phyloP scores from a whole-genome alignment of 2,329 filamentous ascomycete genomes.

The Fusarium annulatum region DNA sequence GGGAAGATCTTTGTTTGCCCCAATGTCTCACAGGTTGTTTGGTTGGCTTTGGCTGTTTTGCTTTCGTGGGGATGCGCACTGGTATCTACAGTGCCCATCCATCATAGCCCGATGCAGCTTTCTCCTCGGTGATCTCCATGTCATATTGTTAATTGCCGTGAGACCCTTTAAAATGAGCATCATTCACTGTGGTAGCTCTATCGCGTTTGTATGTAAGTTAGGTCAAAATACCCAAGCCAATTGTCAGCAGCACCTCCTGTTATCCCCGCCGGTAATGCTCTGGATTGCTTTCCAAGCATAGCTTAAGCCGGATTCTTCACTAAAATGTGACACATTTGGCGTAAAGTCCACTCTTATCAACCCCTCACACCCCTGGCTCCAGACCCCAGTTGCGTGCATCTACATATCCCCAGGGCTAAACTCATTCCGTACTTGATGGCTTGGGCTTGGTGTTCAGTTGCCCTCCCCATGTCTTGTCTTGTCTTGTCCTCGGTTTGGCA shows the following conservation, averaged over 20 bases:
- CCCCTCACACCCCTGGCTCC: not conserved
- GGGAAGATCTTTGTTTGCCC: not conserved
- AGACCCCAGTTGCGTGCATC: not conserved
- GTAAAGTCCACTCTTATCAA: not conserved
- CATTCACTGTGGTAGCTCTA: not conserved
- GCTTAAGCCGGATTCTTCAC: not conserved
- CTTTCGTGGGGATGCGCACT: not conserved
- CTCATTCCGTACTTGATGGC: not conserved
- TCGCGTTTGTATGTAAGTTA: fast-evolving
- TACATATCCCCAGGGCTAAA: not conserved
- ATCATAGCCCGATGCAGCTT: not conserved
- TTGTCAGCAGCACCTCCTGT: not conserved
- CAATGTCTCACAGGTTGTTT: not conserved
- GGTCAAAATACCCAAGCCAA: not conserved
- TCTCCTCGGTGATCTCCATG: not conserved
- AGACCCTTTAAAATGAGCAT: not conserved
- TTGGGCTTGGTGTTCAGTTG: not conserved
- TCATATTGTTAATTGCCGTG: not conserved
- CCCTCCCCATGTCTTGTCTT: not conserved
- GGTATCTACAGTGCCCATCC: not conserved
- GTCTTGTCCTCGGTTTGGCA: not conserved
- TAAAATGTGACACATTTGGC: not conserved
- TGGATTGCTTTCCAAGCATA: not conserved
- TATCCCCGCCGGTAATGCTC: not conserved
- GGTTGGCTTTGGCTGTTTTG: not conserved